These are phyloP conservation scores for Ammopiptanthus mongolicus DNA, from an alignment of 306 rosid species.

Conservation along the genomic window DNA sequence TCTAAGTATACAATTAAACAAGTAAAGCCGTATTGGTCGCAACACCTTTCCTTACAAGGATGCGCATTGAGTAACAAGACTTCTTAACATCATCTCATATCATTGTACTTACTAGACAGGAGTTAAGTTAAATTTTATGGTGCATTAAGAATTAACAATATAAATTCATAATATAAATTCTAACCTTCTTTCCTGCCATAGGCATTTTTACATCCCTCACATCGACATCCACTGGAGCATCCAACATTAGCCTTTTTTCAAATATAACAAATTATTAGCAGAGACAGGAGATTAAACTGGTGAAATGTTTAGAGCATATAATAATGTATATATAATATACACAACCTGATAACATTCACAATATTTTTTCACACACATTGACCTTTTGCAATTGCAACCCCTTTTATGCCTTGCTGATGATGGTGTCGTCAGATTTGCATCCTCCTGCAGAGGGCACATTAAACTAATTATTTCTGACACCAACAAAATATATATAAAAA, in stretches of 20 bases:
- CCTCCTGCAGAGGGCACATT: conserved; percentile 36
- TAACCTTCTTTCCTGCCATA: conserved; percentile 66
- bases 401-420: conserved; percentile 64
- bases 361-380: conserved; percentile 69
- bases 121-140: background rate
- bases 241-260: conserved; percentile 56
- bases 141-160: conserved; percentile 1
- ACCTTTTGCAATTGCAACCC: conserved; percentile 79
- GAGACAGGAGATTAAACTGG: background rate
- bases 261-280: conserved; percentile 3
- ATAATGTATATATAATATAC: background rate
- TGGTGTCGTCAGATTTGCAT: conserved; percentile 39
- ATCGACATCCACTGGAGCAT: conserved; percentile 69
- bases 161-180: background rate
- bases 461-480: conserved; percentile 15
- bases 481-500: background rate
- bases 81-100: background rate
- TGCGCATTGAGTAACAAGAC: background rate
- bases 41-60: background rate
- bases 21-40: background rate
- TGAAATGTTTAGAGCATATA: conserved; percentile 1
- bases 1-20: background rate
- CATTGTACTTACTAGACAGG: background rate
- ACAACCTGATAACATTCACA: conserved; percentile 84
- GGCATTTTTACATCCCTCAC: conserved; percentile 60